Evolutionary conservation across 2,329 filamentous ascomycete species (phyloP).

Genomic region (Cytospora schulzeri): DNA sequence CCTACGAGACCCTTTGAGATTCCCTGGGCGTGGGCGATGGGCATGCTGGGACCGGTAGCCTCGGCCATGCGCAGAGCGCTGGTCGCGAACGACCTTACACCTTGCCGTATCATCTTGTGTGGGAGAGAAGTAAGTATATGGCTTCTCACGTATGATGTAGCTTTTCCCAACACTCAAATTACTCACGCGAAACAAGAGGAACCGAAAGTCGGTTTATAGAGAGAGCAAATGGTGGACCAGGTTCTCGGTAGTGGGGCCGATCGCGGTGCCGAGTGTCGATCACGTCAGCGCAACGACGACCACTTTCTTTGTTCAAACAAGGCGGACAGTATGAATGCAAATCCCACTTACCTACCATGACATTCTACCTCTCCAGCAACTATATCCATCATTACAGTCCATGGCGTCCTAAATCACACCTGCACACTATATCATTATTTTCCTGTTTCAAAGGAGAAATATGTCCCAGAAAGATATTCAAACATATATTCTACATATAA

Average conservation of each 20-base stretch:
- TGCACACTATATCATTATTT: background rate
- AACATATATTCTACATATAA: too few species aligned
- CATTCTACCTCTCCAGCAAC: background rate
- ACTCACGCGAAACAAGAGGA: background rate
- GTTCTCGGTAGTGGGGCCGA: conserved; percentile 16
- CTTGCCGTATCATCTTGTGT: conserved; percentile 68
- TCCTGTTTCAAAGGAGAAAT: background rate
- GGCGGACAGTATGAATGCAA: too few species aligned
- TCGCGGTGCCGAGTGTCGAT: conserved; percentile 12
- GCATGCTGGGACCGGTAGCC: conserved; percentile 63
- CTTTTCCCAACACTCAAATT: background rate
- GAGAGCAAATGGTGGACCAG: background rate
- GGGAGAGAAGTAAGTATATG: background rate
- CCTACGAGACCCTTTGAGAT: conserved; percentile 77
- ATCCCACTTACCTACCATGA: too few species aligned
- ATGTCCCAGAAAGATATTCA: background rate
- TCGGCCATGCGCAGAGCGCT: conserved; percentile 56
- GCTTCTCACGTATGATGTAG: background rate
- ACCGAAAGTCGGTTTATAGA: background rate
- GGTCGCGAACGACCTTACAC: conserved; percentile 67
- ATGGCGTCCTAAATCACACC: background rate
- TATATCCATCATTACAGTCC: background rate
- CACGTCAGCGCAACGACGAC: conserved; percentile 1
- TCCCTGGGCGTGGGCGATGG: conserved; percentile 79
- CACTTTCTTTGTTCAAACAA: too few species aligned